These are phyloP conservation scores for Pelargonium myrrhifolium DNA, from an alignment of 441 rosid species.

Conservation along the genomic window DNA sequence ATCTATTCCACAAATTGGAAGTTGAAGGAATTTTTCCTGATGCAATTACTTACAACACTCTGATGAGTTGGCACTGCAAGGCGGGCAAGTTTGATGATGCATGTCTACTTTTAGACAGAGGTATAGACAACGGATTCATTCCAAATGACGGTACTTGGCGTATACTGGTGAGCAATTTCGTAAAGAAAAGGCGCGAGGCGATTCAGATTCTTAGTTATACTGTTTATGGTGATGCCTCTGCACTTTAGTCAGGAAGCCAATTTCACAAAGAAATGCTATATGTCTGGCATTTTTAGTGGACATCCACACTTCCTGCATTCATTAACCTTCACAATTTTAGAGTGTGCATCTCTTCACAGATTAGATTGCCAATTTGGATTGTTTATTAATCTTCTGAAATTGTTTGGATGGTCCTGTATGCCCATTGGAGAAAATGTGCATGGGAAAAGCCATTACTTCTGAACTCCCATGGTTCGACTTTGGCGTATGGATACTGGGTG, in stretches of 20 bases:
- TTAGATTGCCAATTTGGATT: background rate
- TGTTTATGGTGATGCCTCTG: constrained; percentile 13
- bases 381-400: background rate
- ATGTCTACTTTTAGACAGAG: constrained; percentile 42
- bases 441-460: background rate
- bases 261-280: background rate
- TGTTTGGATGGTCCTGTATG: too few relatives aligned
- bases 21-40: constrained; percentile 69
- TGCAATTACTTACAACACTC: constrained; percentile 65
- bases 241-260: background rate
- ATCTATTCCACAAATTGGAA: constrained; percentile 50
- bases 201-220: constrained; percentile 8
- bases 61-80: constrained; percentile 67
- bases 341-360: background rate
- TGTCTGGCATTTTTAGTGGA: too few relatives aligned
- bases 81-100: constrained; percentile 56
- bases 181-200: constrained; percentile 19
- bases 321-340: background rate
- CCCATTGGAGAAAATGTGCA: background rate
- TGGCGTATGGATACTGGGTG: background rate
- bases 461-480: background rate
- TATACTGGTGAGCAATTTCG: constrained; percentile 43
- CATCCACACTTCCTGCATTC: background rate
- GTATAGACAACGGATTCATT: constrained; percentile 45
- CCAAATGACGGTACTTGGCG: constrained; percentile 61